These are phyloP conservation scores for Ambrosia hybrid DNA, from an alignment of 140 eudicot genomes.

Conservation along the genomic window DNA sequence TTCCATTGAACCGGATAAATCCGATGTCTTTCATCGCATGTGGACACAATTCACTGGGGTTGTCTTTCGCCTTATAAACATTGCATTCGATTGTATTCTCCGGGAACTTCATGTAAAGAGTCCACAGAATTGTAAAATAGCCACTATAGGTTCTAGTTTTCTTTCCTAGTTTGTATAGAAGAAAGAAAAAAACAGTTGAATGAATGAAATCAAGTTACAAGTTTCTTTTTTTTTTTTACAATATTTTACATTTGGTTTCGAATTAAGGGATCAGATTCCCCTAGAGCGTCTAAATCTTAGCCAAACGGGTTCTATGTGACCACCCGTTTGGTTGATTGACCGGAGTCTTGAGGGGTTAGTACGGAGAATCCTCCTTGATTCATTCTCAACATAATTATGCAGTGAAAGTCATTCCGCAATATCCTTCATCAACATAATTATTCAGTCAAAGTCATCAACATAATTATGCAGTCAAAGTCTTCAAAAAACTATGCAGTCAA, in stretches of 20 bases:
- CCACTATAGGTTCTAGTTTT: not conserved
- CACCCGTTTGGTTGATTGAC: slow-evolving; percentile 7
- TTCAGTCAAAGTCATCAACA: no score
- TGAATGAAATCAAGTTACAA: slow-evolving; percentile 17
- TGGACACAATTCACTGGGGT: slow-evolving; percentile 35
- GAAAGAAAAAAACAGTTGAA: slow-evolving; percentile 16
- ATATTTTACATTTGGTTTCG: slow-evolving; percentile 25
- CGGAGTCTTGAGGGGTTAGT: no score
- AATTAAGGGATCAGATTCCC: slow-evolving; percentile 12
- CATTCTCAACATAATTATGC: no score
- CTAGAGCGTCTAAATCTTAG: slow-evolving; percentile 33
- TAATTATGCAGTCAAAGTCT: no score
- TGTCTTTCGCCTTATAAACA: slow-evolving; percentile 15
- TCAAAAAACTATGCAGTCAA: no score
- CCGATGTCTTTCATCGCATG: slow-evolving; percentile 41
- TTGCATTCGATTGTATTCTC: slow-evolving; percentile 27
- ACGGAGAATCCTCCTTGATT: no score
- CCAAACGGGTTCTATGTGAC: slow-evolving; percentile 38
- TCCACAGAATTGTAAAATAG: not conserved
- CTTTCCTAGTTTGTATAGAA: slow-evolving; percentile 10
- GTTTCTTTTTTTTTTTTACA: slow-evolving; percentile 20
- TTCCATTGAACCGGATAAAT: slow-evolving; percentile 31
- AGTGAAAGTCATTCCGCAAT: no score
- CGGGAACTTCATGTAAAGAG: slow-evolving; percentile 6
- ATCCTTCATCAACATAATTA: no score